Percentiles rank a stretch among this genome's conserved stretches.
Evolutionary conservation across 768 basidiomycete species (phyloP).

Genomic region (Ramaria rubella): DNA sequence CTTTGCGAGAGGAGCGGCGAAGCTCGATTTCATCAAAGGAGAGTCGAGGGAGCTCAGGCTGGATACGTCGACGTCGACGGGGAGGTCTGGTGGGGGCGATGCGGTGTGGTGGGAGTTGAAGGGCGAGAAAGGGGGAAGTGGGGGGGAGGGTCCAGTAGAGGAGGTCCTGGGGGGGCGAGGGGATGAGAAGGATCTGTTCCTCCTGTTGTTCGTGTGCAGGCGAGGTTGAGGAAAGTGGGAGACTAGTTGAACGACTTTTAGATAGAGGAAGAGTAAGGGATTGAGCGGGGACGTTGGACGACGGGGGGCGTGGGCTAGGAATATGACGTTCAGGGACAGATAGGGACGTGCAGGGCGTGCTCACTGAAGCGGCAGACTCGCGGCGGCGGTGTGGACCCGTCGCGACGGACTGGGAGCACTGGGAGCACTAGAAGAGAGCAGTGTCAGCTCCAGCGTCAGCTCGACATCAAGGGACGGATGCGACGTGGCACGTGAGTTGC

Average conservation of each 20-base stretch:
- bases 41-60: background rate
- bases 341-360: no score
- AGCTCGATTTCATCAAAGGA: no score
- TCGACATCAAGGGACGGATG: no score
- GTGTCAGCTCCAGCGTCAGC: no score
- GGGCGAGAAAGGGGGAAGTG: background rate
- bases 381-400: no score
- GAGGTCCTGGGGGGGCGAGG: background rate
- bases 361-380: no score
- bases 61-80: constrained; percentile 1
- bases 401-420: no score
- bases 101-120: constrained; percentile 1
- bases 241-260: background rate
- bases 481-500: no score
- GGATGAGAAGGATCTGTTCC: background rate
- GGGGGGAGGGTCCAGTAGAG: constrained; percentile 2
- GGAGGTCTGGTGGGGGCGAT: constrained; percentile 1
- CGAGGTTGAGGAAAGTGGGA: background rate
- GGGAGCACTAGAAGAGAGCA: no score
- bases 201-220: background rate
- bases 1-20: no score
- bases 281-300: no score
- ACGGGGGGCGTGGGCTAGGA: background rate
- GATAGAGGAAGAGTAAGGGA: background rate
- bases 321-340: no score